Percentiles rank a stretch among this genome's conserved stretches.
phyloP scores from a whole-genome alignment of 306 rosid species.

The Ammopiptanthus mongolicus region DNA sequence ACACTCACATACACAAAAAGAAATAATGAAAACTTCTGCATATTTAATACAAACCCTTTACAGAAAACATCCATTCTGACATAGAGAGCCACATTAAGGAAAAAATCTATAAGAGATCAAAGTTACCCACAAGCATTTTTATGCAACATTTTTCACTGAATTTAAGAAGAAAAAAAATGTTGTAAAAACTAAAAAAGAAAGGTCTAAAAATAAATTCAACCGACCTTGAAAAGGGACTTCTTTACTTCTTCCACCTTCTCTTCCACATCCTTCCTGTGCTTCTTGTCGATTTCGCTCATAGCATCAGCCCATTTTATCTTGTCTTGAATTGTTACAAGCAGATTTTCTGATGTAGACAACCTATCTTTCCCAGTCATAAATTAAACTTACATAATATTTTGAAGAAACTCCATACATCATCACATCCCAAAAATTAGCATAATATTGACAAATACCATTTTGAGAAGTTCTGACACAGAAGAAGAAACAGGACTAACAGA shows the following conservation, averaged over 20 bases:
- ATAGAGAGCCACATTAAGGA: neutral
- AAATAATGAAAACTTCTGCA: neutral
- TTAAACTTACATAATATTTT: neutral
- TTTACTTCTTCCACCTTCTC: slow-evolving; percentile 86
- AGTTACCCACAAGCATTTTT: neutral
- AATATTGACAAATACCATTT: neutral
- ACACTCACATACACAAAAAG: neutral
- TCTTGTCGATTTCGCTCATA: slow-evolving; percentile 76
- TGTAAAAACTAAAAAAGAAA: neutral
- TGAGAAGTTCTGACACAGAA: neutral
- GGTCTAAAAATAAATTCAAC: slow-evolving; percentile 50
- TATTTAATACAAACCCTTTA: slow-evolving; percentile 1
- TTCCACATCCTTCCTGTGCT: slow-evolving; percentile 86
- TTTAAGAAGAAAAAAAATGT: neutral
- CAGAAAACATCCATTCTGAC: neutral
- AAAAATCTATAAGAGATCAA: neutral
- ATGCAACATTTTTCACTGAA: neutral
- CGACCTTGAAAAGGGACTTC: slow-evolving; percentile 84
- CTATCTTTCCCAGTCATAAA: slow-evolving; percentile 41
- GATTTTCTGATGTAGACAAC: slow-evolving; percentile 76
- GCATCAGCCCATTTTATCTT: slow-evolving; percentile 94
- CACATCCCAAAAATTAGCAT: neutral
- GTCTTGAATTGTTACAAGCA: slow-evolving; percentile 85
- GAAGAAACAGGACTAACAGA: neutral
- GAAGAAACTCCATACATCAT: slow-evolving; percentile 6